phyloP scores from a whole-genome alignment of 1,139 yeast genomes.

The Debaryomycetaceae sp. region DNA sequence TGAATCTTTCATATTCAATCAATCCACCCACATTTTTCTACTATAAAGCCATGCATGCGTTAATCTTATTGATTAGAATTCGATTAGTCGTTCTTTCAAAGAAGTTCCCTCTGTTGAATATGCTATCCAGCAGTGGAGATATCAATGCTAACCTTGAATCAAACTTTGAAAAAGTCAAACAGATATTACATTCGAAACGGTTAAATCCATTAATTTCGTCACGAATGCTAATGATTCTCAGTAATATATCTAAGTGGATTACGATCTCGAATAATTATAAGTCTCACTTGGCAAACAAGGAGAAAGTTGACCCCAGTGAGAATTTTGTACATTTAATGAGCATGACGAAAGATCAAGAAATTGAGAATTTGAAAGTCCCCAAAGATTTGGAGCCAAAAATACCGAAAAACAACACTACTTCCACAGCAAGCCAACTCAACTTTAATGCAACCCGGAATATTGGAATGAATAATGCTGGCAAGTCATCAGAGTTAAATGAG shows the following conservation, averaged over 20 bases:
- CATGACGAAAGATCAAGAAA: conserved; percentile 38
- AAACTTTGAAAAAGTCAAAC: conserved; percentile 29
- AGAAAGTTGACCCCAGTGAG: conserved; percentile 5
- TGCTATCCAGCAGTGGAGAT: conserved; percentile 9
- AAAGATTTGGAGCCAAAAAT: conserved; percentile 11
- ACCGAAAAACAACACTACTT: not conserved
- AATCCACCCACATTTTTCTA: conserved; percentile 53
- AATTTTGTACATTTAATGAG: conserved; percentile 41
- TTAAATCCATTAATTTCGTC: conserved; percentile 35
- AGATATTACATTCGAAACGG: conserved; percentile 20
- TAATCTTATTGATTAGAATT: conserved; percentile 45
- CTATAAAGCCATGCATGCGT: conserved; percentile 54
- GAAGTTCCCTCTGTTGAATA: conserved; percentile 13
- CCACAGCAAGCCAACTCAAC: not conserved
- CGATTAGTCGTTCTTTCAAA: conserved; percentile 42
- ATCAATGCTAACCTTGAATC: conserved; percentile 33
- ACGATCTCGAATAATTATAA: conserved; percentile 31
- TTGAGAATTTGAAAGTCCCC: conserved; percentile 41
- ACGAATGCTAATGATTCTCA: conserved; percentile 42
- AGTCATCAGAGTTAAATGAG: not conserved
- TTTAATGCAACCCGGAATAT: not conserved
- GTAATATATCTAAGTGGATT: conserved; percentile 49
- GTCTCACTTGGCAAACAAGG: conserved; percentile 1
- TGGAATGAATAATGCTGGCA: not conserved
- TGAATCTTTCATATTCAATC: conserved; percentile 33